Conservation (phyloP, 768 basidiomycete species). For the Pleurotus tuber-regium region DNA sequence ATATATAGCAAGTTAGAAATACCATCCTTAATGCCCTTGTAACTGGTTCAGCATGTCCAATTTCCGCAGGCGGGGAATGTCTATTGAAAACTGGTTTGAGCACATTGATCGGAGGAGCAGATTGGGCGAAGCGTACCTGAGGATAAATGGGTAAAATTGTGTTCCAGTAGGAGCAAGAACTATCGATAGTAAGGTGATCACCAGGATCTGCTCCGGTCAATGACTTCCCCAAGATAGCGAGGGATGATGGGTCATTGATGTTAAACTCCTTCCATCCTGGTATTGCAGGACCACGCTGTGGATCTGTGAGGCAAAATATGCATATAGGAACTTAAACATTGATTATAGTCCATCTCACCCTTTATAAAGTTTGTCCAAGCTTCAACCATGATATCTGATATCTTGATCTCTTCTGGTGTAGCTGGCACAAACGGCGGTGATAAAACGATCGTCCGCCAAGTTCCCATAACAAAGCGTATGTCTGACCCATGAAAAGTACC, state of each 20-base stretch:
- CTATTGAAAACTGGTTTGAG: constrained; percentile 11
- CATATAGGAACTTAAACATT: no score
- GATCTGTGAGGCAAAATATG: constrained; percentile 20
- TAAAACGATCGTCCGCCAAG: constrained; percentile 28
- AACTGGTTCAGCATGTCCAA: constrained; percentile 22
- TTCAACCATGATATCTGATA: constrained; percentile 32
- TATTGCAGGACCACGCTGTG: constrained; percentile 23
- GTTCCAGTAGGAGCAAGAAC: constrained; percentile 30
- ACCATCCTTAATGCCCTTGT: no score
- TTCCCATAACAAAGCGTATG: constrained; percentile 32
- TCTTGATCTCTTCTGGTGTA: constrained; percentile 23
- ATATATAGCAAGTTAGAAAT: not conserved
- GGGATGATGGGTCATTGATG: constrained; percentile 21
- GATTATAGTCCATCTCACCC: no score
- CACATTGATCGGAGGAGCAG: not conserved
- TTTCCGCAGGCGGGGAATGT: constrained; percentile 25
- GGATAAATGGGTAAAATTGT: constrained; percentile 27
- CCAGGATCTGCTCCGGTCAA: constrained; percentile 22
- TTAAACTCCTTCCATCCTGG: constrained; percentile 28
- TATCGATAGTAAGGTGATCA: constrained; percentile 24
- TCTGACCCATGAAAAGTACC: constrained; percentile 31
- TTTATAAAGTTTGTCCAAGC: constrained; percentile 36
- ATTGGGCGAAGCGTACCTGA: constrained; percentile 16
- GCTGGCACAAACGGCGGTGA: constrained; percentile 29
- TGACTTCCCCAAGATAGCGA: constrained; percentile 27